Conservation (phyloP, 495 filamentous ascomycete species). For the Paragyromitra xinjiangensis region DNA sequence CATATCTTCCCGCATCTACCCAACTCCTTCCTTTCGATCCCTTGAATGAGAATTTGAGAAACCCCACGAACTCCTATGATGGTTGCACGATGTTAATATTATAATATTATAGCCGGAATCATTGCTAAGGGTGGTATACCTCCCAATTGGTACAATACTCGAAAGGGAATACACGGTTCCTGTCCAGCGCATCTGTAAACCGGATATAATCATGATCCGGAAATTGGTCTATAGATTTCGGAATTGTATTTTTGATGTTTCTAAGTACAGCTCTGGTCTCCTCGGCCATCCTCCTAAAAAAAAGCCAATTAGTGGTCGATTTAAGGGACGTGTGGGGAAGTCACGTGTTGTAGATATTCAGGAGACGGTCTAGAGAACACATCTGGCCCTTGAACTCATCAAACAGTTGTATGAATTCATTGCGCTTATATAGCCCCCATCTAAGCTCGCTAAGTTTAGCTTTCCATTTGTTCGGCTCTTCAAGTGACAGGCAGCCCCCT, state of each 20-base stretch:
- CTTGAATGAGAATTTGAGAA: constrained; percentile 1
- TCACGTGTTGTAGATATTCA: background rate
- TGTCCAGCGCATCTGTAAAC: constrained; percentile 36
- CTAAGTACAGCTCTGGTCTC: background rate
- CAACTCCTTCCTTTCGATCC: background rate
- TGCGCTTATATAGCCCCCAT: background rate
- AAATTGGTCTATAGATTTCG: no score
- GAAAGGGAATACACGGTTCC: background rate
- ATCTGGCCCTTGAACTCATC: background rate
- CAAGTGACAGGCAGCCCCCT: background rate
- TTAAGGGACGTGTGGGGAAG: background rate
- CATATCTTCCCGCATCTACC: constrained; percentile 24
- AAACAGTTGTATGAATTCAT: background rate
- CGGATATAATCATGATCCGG: background rate
- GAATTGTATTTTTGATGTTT: background rate
- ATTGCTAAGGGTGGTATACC: background rate
- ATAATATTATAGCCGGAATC: background rate
- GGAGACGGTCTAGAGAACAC: background rate
- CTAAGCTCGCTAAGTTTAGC: background rate
- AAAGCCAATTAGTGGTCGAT: background rate
- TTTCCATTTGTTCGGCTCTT: background rate
- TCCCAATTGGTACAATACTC: constrained; percentile 7
- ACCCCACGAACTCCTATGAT: background rate
- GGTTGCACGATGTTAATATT: background rate
- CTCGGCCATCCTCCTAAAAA: background rate